Conservation (phyloP, 371 early-diverging fungal genomes). For the Batkoa obscura region DNA sequence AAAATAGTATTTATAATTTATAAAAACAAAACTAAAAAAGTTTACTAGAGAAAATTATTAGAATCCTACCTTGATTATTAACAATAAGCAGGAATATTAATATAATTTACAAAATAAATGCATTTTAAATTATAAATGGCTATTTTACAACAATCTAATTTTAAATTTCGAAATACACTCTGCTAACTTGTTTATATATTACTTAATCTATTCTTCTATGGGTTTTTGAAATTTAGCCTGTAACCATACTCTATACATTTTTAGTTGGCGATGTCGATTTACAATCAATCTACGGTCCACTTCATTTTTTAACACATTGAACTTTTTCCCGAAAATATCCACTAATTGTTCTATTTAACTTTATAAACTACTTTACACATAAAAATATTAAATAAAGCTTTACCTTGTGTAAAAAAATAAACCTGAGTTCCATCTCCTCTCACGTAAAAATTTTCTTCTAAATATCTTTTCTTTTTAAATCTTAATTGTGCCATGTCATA, state of each 20-base stretch:
- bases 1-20: too few species aligned
- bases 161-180: too few species aligned
- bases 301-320: conserved; percentile 65
- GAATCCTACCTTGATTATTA: too few species aligned
- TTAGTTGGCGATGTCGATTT: conserved; percentile 75
- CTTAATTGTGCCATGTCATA: conserved; percentile 80
- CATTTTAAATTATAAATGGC: too few species aligned
- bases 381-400: background rate
- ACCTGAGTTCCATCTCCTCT: conserved; percentile 72
- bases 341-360: conserved; percentile 27
- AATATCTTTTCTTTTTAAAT: conserved; percentile 52
- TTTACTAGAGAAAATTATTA: too few species aligned
- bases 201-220: too few species aligned
- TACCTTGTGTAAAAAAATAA: conserved; percentile 17
- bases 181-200: too few species aligned
- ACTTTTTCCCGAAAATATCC: conserved; percentile 27
- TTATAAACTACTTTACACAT: background rate
- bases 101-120: too few species aligned
- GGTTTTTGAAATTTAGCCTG: conserved; percentile 67
- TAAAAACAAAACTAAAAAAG: too few species aligned
- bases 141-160: too few species aligned
- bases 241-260: conserved; percentile 96
- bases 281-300: conserved; percentile 88
- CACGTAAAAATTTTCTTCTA: conserved; percentile 66
- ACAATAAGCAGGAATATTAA: too few species aligned